phyloP scores from a whole-genome alignment of 2,329 filamentous ascomycete species.

The Botrytis tulipae region DNA sequence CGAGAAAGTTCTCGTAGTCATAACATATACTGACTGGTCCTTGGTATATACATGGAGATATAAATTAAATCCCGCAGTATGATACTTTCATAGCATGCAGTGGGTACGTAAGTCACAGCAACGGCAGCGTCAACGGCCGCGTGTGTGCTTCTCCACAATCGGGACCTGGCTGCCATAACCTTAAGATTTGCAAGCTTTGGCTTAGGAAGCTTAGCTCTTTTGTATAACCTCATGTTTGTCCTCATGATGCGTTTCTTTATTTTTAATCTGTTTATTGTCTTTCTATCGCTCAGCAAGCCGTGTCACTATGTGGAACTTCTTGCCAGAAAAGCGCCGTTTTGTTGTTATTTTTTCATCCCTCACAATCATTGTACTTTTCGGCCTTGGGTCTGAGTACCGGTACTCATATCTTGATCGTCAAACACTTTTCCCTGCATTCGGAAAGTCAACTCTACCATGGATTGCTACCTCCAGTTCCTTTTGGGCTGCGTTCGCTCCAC shows the following conservation, averaged over 20 bases:
- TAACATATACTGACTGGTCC: background rate
- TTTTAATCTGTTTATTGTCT: background rate
- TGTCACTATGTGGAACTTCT: background rate
- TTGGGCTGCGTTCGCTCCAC: constrained; percentile 27
- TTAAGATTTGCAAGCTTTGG: background rate
- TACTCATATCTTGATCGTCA: constrained; percentile 6
- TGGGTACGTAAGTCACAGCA: background rate
- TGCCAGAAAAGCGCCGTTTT: background rate
- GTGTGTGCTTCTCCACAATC: constrained; percentile 1
- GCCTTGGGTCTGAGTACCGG: constrained; percentile 4
- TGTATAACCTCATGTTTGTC: background rate
- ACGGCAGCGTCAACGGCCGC: background rate
- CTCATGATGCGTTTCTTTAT: background rate
- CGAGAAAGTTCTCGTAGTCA: background rate
- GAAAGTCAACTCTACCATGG: background rate
- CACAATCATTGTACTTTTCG: background rate
- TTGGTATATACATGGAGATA: background rate
- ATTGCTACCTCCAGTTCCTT: constrained; percentile 19
- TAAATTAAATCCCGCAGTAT: background rate
- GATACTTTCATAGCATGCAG: background rate
- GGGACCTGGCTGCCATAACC: too few relatives aligned
- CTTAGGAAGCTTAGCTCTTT: background rate
- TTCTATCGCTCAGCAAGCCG: background rate
- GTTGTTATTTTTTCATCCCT: background rate
- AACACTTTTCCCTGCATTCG: background rate